phyloP scores from a whole-genome alignment of 2,329 filamentous ascomycete genomes.

The Epichloe festucae region DNA sequence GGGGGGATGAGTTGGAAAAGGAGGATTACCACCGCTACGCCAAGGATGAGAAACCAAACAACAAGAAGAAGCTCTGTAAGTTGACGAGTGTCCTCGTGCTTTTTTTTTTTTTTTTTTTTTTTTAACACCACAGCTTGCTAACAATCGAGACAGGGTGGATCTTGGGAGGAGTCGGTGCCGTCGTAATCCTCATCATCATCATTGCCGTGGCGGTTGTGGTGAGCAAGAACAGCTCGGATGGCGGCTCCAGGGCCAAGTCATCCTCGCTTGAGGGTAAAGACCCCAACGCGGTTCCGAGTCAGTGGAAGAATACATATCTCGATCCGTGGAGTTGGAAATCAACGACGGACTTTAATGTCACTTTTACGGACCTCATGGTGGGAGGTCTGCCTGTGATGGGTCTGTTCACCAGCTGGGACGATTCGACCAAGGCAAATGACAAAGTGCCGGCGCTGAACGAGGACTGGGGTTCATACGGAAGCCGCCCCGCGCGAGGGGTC shows the following conservation, averaged over 20 bases:
- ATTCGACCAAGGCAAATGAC: slow-evolving; percentile 63
- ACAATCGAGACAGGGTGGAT: slow-evolving; percentile 32
- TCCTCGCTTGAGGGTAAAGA: slow-evolving; percentile 36
- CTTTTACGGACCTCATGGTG: slow-evolving; percentile 85
- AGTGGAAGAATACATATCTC: slow-evolving; percentile 61
- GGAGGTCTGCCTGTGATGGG: slow-evolving; percentile 87
- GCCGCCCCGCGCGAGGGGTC: slow-evolving; percentile 72
- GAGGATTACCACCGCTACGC: slow-evolving; percentile 32
- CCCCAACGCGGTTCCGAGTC: slow-evolving; percentile 44
- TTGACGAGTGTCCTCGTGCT: no score
- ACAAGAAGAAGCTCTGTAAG: slow-evolving; percentile 48
- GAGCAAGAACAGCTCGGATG: slow-evolving; percentile 41
- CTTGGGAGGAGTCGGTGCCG: slow-evolving; percentile 36
- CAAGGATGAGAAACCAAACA: slow-evolving; percentile 33
- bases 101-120: no score
- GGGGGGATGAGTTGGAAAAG: slow-evolving; percentile 33
- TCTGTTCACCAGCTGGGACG: slow-evolving; percentile 73
- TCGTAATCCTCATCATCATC: slow-evolving; percentile 54
- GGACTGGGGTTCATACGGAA: slow-evolving; percentile 63
- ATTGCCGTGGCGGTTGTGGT: slow-evolving; percentile 53
- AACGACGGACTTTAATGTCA: slow-evolving; percentile 83
- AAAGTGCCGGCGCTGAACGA: slow-evolving; percentile 68
- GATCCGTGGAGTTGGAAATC: slow-evolving; percentile 90
- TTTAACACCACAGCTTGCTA: slow-evolving; percentile 5
- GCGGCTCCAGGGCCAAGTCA: slow-evolving; percentile 16